Evolutionary conservation across 2,329 filamentous ascomycete genomes (phyloP).

Genomic region (Dactylellina drechsleri): DNA sequence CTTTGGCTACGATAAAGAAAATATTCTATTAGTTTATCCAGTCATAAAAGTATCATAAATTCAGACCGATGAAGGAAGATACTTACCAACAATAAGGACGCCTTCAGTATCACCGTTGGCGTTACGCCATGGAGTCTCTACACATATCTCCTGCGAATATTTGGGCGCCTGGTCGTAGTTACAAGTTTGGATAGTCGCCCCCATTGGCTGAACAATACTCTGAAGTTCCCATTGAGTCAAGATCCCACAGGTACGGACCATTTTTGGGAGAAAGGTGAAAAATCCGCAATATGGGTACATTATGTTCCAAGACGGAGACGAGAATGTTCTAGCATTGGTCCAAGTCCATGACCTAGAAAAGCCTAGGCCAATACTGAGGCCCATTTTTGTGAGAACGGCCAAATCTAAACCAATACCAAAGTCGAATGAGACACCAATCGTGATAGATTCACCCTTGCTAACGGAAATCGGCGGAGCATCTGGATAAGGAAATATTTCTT

Average conservation of each 20-base stretch:
- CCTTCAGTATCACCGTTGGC: conserved; percentile 23
- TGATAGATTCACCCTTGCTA: conserved; percentile 35
- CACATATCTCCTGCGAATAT: conserved; percentile 11
- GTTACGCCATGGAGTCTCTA: conserved; percentile 36
- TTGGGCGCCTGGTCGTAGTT: neutral
- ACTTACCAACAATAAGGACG: conserved; percentile 35
- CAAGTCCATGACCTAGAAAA: conserved; percentile 26
- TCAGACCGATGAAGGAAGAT: neutral
- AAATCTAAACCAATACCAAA: conserved; percentile 15
- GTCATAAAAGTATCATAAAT: neutral
- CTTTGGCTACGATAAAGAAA: conserved; percentile 24
- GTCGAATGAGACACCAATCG: conserved; percentile 3
- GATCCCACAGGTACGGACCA: conserved; percentile 42
- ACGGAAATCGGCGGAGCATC: conserved; percentile 27
- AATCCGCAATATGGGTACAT: conserved; percentile 42
- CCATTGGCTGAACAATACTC: conserved; percentile 12
- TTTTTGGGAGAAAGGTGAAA: conserved; percentile 47
- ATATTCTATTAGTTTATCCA: neutral
- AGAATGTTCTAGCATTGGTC: conserved; percentile 14
- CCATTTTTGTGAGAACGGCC: neutral
- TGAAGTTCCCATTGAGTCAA: conserved; percentile 18
- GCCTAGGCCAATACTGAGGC: conserved; percentile 4
- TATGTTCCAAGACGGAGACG: conserved; percentile 27
- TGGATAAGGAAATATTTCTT: conserved; percentile 49
- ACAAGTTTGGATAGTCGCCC: conserved; percentile 9